phyloP scores from a whole-genome alignment of 495 filamentous ascomycete genomes.

The Rusavskia elegans region DNA sequence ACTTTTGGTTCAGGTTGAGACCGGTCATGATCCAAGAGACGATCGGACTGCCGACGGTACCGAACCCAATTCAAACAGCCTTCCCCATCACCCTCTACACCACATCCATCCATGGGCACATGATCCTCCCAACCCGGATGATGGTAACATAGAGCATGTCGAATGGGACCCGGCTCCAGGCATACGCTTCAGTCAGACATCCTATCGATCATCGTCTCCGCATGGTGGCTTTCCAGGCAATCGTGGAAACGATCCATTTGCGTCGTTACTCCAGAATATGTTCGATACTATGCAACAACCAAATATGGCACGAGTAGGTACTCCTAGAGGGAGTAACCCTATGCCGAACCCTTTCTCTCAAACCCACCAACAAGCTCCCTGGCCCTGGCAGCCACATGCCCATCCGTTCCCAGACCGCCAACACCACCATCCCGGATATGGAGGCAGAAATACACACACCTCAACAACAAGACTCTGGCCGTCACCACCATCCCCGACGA shows the following conservation, averaged over 20 bases:
- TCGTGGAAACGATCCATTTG: conserved; percentile 9
- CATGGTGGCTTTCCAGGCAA: neutral
- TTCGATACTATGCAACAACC: neutral
- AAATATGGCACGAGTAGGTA: neutral
- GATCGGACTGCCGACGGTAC: conserved; percentile 10
- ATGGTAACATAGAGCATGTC: conserved; percentile 22
- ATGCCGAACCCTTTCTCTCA: neutral
- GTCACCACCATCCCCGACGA: neutral
- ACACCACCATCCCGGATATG: neutral
- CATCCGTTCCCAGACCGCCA: neutral
- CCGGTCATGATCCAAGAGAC: conserved; percentile 22
- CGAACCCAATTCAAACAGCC: conserved; percentile 3
- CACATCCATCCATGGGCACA: conserved; percentile 17
- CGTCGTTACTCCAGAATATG: conserved; percentile 7
- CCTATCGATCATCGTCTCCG: conserved; percentile 14
- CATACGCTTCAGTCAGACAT: conserved; percentile 17
- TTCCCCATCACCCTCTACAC: conserved; percentile 14
- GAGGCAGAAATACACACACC: neutral
- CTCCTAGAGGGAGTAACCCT: neutral
- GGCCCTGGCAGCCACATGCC: neutral
- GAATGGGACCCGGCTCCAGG: conserved; percentile 21
- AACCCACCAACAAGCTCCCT: neutral
- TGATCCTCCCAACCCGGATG: conserved; percentile 21
- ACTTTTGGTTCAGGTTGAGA: conserved; percentile 18
- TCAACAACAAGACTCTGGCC: conserved; percentile 1